phyloP scores from a whole-genome alignment of 805 yeast species.

The Yamadazyma laniorum region DNA sequence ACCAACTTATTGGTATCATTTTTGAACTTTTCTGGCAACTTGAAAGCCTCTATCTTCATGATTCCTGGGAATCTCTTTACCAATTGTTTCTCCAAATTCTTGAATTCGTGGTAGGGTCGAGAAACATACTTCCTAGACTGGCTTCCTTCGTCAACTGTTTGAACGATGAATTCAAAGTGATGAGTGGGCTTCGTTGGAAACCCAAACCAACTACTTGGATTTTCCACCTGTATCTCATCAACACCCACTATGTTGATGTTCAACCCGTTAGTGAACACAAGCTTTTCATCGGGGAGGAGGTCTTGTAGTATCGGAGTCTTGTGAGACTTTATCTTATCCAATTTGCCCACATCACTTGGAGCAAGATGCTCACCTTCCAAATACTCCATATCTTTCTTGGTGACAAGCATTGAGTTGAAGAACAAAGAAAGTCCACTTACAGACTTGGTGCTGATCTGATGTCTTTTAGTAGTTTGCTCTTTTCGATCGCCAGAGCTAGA shows the following conservation, averaged over 20 bases:
- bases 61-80: constrained; percentile 63
- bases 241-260: constrained; percentile 64
- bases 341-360: constrained; percentile 35
- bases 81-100: constrained; percentile 51
- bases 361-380: constrained; percentile 32
- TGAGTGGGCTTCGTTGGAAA: constrained; percentile 13
- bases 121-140: constrained; percentile 45
- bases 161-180: constrained; percentile 49
- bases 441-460: constrained; percentile 61
- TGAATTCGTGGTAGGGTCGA: constrained; percentile 69
- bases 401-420: constrained; percentile 72
- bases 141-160: constrained; percentile 28
- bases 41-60: constrained; percentile 45
- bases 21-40: constrained; percentile 54
- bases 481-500: constrained; percentile 74
- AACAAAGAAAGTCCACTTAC: constrained; percentile 61
- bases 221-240: constrained; percentile 1
- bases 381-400: constrained; percentile 55
- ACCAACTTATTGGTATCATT: constrained; percentile 40
- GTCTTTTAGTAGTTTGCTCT: constrained; percentile 61
- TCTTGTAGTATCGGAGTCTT: constrained; percentile 10
- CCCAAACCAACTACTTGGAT: constrained; percentile 10
- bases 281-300: constrained; percentile 5
- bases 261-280: constrained; percentile 50
- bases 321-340: constrained; percentile 25